Evolutionary conservation across 345 rosid genomes (phyloP).

Genomic region (Sapria himalayana): DNA sequence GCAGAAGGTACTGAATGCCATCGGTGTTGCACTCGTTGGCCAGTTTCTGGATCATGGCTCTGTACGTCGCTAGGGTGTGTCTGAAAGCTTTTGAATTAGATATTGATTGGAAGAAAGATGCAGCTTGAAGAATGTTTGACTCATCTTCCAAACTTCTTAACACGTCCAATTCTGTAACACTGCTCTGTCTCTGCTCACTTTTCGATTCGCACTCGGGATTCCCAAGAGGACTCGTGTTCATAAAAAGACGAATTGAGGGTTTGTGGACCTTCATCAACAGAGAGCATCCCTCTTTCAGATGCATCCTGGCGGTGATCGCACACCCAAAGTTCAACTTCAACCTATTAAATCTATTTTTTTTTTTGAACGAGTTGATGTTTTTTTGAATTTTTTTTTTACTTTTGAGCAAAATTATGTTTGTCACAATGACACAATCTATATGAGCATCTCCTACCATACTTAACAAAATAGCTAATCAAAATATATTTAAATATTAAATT

Average conservation of each 20-base stretch:
- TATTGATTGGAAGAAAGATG: constrained; percentile 37
- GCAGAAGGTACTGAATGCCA: constrained; percentile 58
- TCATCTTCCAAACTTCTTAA: constrained; percentile 27
- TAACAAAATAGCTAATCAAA: too few relatives aligned
- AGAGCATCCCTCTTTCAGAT: constrained; percentile 31
- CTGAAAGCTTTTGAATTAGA: constrained; percentile 44
- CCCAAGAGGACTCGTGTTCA: constrained; percentile 19
- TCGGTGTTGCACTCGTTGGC: constrained; percentile 29
- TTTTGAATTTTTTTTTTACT: too few relatives aligned
- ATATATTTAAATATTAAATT: too few relatives aligned
- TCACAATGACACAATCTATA: too few relatives aligned
- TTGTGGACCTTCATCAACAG: constrained; percentile 25
- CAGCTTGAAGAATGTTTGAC: constrained; percentile 22
- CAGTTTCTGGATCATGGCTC: constrained; percentile 42
- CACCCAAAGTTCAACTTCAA: too few relatives aligned
- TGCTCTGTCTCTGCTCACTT: constrained; percentile 5
- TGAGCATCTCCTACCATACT: too few relatives aligned
- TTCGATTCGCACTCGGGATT: constrained; percentile 9
- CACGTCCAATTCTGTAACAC: constrained; percentile 29
- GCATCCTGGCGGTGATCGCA: too few relatives aligned
- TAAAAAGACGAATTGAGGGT: constrained; percentile 23
- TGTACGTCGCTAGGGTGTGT: constrained; percentile 53
- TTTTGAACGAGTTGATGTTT: too few relatives aligned
- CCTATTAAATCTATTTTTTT: too few relatives aligned
- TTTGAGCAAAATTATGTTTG: too few relatives aligned